Evolutionary conservation across 2,329 filamentous ascomycete genomes (phyloP), one percentile per base, ranked within the genome.

Genomic region (Pestalotiopsis sp.): DNA sequence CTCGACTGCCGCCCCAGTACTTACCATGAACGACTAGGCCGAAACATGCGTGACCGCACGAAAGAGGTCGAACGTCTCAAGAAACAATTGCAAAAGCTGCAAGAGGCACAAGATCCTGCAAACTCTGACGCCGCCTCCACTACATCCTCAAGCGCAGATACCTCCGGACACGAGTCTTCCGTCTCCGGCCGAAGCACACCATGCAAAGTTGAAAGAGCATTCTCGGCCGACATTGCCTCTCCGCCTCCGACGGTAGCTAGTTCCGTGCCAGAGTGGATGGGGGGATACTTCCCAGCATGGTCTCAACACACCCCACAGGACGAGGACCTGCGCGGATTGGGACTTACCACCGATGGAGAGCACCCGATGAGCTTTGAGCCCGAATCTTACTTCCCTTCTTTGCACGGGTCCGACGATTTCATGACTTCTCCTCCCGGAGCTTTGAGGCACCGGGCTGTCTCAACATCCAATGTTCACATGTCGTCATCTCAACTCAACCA

Each of bases 11-110:
- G 73, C 66, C 73, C 60, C 13, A 17, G 23, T 49, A 49, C 20
- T 57, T 17, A 66, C 23, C 56, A 27, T 27, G n/a, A 14, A 9
- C 20, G 9, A 59, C 6, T 23, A 79, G 77, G 77, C 25, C 75
- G 77, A 38, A 79, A 78, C 68, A 78, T 79, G 76, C 72, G 77
- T 62, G 77, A 78, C 62, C 68, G 77, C 56, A 78, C 76, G 49
- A 77, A 77, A 63, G 77, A 79, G 68, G 77, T 79, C 25, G 77
- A 79, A 63, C 76, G 72, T 67, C 66, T 79, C 38, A 79, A 78
- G 72, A 77, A 77, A 68, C 77, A 79, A 58, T 73, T 79, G 14
- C 73, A 77, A 67, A 73, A 79, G 49, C 72, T 79, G 11, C 76
- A 78, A 62, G 76, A 75, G 60, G 72, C 73, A 14, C 74, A 75